phyloP scores from a whole-genome alignment of 306 rosid genomes.

The Cucurbita moschata region DNA sequence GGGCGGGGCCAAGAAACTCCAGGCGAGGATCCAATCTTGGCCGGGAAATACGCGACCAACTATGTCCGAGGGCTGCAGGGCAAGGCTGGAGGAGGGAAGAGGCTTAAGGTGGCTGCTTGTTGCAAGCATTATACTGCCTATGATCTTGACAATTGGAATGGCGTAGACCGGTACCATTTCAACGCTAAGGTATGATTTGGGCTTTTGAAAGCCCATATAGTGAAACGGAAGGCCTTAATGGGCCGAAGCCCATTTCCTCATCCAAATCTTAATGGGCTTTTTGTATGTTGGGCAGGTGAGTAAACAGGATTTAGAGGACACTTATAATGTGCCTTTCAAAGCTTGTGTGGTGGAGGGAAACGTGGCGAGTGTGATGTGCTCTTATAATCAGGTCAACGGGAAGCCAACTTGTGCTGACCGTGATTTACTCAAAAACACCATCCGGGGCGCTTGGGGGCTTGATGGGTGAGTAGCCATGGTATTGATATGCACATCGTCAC shows the following conservation, averaged over 20 bases:
- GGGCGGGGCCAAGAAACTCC: constrained; percentile 95
- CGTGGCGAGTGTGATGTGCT: constrained; percentile 93
- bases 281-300: constrained; percentile 41
- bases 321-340: constrained; percentile 72
- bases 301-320: constrained; percentile 69
- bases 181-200: constrained; percentile 56
- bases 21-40: constrained; percentile 63
- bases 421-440: constrained; percentile 52
- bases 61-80: constrained; percentile 82
- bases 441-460: constrained; percentile 75
- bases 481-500: too few species aligned
- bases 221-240: background rate
- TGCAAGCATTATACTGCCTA: constrained; percentile 93
- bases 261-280: background rate
- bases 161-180: constrained; percentile 67
- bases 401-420: constrained; percentile 90
- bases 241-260: background rate
- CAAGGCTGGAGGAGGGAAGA: constrained; percentile 32
- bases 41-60: constrained; percentile 56
- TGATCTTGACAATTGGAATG: constrained; percentile 88
- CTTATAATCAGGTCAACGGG: constrained; percentile 93
- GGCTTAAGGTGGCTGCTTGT: constrained; percentile 88
- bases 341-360: constrained; percentile 73
- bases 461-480: constrained; percentile 30
- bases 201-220: background rate